phyloP scores from a whole-genome alignment of 2,329 filamentous ascomycete genomes.

The Fusarium odoratissimum region DNA sequence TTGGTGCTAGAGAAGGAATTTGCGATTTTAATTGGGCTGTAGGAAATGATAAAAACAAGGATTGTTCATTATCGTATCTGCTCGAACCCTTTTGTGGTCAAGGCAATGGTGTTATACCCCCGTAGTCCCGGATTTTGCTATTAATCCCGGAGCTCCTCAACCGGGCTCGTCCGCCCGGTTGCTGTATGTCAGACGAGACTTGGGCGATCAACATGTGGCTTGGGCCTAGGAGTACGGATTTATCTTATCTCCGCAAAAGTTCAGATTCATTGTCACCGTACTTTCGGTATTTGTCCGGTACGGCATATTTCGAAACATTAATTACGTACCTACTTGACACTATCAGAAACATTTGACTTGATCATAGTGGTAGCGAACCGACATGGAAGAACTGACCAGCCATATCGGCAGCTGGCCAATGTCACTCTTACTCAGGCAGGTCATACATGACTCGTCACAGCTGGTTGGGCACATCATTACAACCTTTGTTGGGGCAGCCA shows the following conservation, averaged over 20 bases:
- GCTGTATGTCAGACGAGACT: neutral
- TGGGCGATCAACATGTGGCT: neutral
- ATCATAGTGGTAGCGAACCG: no score
- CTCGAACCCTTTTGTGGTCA: no score
- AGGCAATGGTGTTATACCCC: neutral
- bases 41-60: neutral
- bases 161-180: neutral
- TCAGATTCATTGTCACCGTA: neutral
- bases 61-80: no score
- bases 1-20: neutral
- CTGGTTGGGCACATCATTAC: neutral
- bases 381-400: no score
- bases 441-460: neutral
- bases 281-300: no score
- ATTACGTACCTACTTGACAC: no score
- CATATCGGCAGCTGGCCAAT: neutral
- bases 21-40: fast-evolving
- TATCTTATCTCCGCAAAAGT: neutral
- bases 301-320: no score
- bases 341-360: no score
- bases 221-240: neutral
- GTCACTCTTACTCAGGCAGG: neutral
- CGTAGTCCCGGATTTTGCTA: neutral
- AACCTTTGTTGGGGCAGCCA: neutral
- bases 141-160: neutral